Base-by-base conservation (phyloP, 1,284 basidiomycete species). In the Schizophyllum amplum region DNA sequence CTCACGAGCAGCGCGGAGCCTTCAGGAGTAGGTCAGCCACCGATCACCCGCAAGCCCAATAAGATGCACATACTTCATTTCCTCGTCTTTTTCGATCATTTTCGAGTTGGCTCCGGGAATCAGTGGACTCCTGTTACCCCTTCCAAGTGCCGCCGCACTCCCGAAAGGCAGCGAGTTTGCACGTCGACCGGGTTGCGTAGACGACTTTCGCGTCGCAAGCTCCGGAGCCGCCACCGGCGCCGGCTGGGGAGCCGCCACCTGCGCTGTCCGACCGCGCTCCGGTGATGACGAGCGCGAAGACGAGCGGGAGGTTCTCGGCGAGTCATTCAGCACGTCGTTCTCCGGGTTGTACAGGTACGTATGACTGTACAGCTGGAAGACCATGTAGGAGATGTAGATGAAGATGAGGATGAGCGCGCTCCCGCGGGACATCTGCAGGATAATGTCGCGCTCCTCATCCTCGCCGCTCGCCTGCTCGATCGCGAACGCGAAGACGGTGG, bases 331-430 rank as follows among this genome's bases (percentile, higher is more conserved):
- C 15, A 73, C 67, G 23, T 75, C 69, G 2, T 68, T 42, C 7
- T 42, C 33, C 33, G 33, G 33, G 33, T 78, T 69, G 68, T 90
- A 95, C 7, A 94, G 73, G 47, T 77, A 69, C 50, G 86, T 80
- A 71, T 95, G 93, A 0, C 91, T 90, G 69, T 82, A 91, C 20
- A 96, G 82, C 67, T 94, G 91, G 78, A 96, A 96, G 47, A 86
- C 65, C 17, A 95, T 77, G 66, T 90, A 92, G 24, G 76, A 80
- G 1, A 69, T 67, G 68, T 93, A 92, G 56, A 86, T 85, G 68
- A 92, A 76, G 15, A 95, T 78, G 4, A 95, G 77, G 56, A 96
- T 82, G 57, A 96, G 77, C 0, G 92, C 81, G 11, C 83, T 80
- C 86, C 89, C 22, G 59, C 20, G 47, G 13, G 33, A 42, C 33